phyloP scores from a whole-genome alignment of 805 yeast genomes.

The Kluyveromyces nonfermentans region DNA sequence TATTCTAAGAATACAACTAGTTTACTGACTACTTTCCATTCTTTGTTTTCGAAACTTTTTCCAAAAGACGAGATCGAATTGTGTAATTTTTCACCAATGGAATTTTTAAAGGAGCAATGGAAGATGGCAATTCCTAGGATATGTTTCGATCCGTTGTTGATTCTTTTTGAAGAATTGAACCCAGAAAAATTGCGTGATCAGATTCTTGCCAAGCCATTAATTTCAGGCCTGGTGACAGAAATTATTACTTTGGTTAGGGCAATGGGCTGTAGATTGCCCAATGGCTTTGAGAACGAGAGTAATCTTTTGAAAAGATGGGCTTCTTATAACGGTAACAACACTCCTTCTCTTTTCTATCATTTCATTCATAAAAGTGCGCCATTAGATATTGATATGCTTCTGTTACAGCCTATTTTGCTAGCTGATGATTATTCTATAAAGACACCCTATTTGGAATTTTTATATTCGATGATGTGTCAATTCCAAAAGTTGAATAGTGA shows the following conservation, averaged over 20 bases:
- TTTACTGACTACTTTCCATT: conserved; percentile 23
- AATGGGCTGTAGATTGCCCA: conserved; percentile 66
- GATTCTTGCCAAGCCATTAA: conserved; percentile 75
- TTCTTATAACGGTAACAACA: conserved; percentile 29
- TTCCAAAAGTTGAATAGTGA: conserved; percentile 40
- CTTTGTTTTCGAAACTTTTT: conserved; percentile 24
- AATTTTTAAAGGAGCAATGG: conserved; percentile 73
- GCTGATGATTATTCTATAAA: conserved; percentile 84
- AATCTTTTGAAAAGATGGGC: conserved; percentile 48
- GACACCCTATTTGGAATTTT: conserved; percentile 84
- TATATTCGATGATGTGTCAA: conserved; percentile 71
- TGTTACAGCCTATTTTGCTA: conserved; percentile 76
- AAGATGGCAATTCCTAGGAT: conserved; percentile 70
- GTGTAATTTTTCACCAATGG: conserved; percentile 28
- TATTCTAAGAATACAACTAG: conserved; percentile 16
- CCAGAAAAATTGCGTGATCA: conserved; percentile 52
- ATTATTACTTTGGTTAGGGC: conserved; percentile 60
- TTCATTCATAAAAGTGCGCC: conserved; percentile 45
- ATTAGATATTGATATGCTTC: conserved; percentile 61
- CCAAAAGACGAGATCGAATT: conserved; percentile 33
- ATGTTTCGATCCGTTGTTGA: conserved; percentile 66
- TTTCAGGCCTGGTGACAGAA: conserved; percentile 73
- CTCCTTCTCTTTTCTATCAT: conserved; percentile 60
- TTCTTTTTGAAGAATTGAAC: conserved; percentile 61
- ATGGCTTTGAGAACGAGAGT: conserved; percentile 59